Percentiles rank a stretch among this genome's conserved stretches.
phyloP scores from a whole-genome alignment of 306 rosid species.

The Cicer chorassanicum region DNA sequence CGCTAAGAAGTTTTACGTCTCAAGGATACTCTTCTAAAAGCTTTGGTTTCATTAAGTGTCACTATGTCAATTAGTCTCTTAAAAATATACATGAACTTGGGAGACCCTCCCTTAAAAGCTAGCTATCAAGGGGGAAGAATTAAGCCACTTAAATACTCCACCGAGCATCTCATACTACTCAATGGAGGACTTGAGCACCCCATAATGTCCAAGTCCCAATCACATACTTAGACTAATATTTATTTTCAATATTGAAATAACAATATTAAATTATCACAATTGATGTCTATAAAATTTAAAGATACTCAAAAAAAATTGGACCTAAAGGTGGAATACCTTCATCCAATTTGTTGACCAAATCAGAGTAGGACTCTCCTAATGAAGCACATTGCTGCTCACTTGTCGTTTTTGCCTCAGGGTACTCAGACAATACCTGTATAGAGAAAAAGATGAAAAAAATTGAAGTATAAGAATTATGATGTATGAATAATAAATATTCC shows the following conservation, averaged over 20 bases:
- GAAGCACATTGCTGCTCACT: slow-evolving; percentile 73
- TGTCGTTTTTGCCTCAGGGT: slow-evolving; percentile 73
- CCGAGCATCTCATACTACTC: too few relatives aligned
- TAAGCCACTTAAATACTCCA: too few relatives aligned
- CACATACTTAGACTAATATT: too few relatives aligned
- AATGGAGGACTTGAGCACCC: too few relatives aligned
- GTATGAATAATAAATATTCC: slow-evolving; percentile 28
- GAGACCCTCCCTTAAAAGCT: too few relatives aligned
- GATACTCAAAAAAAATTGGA: slow-evolving; percentile 5
- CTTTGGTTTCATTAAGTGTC: background rate
- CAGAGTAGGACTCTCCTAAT: slow-evolving; percentile 69
- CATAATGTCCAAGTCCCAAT: too few relatives aligned
- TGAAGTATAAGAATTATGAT: background rate
- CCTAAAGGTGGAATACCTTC: slow-evolving; percentile 63
- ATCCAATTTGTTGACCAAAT: slow-evolving; percentile 74
- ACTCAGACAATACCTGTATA: slow-evolving; percentile 75
- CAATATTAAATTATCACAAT: background rate
- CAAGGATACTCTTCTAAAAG: background rate
- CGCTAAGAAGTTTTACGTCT: slow-evolving; percentile 13
- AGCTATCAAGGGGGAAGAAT: too few relatives aligned
- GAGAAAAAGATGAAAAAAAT: slow-evolving; percentile 19
- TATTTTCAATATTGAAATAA: background rate
- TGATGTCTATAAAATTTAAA: slow-evolving; percentile 10
- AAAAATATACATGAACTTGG: too few relatives aligned
- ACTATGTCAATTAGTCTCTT: background rate